Evolutionary conservation across 2,329 filamentous ascomycete genomes (phyloP), one percentile per base, ranked within the genome.

Genomic region (Xylaria sp.): DNA sequence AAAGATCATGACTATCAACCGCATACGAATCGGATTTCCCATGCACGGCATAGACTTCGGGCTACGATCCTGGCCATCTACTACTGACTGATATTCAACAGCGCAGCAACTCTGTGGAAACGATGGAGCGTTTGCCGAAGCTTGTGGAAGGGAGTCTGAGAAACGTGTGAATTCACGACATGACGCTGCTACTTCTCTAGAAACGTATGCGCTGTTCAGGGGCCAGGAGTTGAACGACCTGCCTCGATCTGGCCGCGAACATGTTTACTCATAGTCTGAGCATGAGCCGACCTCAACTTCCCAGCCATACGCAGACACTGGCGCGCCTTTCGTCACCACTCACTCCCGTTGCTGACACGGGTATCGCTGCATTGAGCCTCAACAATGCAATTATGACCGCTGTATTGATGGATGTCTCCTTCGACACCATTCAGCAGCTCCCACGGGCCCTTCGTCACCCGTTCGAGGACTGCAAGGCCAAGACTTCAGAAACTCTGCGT

Each of bases 111-210:
- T 68, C n/a, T 72, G 71, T 47, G 64, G 65, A 4, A 60, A 49
- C 16, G 71, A 70, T 11, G 42, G 66, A 10, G 71, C 69, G 4
- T 71, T 70, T 51, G 68, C 72, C 4, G 72, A 71, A 54, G 74
- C 73, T 13, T 75, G 75, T 59, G 70, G 70, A 19, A 69, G 66
- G 39, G 68, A 72, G 1, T 70, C 71, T 39, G 61, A 69, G 55
- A 68, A 73, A 59, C 73, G 65, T 64, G 63, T 61, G 70, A 69
- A 54, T 80, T 83, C 64, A 72, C 72, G 46, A 66, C 77, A 58
- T 75, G 80, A 53, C 83, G 23, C 23, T 30, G 23, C 23, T 5
- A 30, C 23, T 30, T 30, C 4, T 30, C 5, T 1, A 30, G 23
- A 30, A 30, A 30, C 23, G 5, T 30, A 6, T 5, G 23, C 5